Conservation (phyloP, 352 stramenopile genomes). For the Phytophthora fragariae region DNA sequence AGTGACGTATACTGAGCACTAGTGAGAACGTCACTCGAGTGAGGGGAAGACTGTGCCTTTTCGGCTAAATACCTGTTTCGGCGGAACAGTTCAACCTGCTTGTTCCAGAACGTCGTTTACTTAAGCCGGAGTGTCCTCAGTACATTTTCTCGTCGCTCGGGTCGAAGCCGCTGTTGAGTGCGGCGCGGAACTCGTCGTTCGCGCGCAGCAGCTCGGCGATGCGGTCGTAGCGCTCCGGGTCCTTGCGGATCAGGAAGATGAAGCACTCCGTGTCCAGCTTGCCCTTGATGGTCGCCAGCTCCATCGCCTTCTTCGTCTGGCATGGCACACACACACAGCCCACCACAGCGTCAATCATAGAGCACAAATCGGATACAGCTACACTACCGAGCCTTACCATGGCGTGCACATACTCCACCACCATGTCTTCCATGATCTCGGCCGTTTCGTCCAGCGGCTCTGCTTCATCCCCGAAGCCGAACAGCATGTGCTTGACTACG, state of each 20-base stretch:
- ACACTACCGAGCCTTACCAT: constrained; percentile 61
- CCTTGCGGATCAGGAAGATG: constrained; percentile 90
- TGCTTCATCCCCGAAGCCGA: constrained; percentile 83
- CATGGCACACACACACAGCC: neutral
- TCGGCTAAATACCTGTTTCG: constrained; percentile 2
- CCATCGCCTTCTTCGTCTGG: constrained; percentile 89
- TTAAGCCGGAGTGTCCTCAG: constrained; percentile 25
- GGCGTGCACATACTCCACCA: constrained; percentile 81
- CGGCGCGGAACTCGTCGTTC: constrained; percentile 87
- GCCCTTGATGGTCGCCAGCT: constrained; percentile 81
- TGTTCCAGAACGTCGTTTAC: constrained; percentile 22
- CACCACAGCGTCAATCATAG: neutral
- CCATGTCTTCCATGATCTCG: constrained; percentile 87
- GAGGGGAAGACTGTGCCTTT: constrained; percentile 1
- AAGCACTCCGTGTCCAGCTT: constrained; percentile 91
- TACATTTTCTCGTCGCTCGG: constrained; percentile 91
- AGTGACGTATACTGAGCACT: constrained; percentile 12
- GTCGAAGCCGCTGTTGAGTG: constrained; percentile 90
- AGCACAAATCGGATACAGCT: neutral
- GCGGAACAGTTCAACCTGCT: constrained; percentile 23
- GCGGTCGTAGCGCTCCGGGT: constrained; percentile 82
- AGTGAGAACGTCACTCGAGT: constrained; percentile 13
- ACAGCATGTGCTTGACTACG: constrained; percentile 91
- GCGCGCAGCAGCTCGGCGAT: constrained; percentile 83
- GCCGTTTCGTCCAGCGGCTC: constrained; percentile 79